Evolutionary conservation across 2,329 filamentous ascomycete species (phyloP), one percentile per base, ranked within the genome.

Genomic region (Lasiodiplodia hormozganensis): DNA sequence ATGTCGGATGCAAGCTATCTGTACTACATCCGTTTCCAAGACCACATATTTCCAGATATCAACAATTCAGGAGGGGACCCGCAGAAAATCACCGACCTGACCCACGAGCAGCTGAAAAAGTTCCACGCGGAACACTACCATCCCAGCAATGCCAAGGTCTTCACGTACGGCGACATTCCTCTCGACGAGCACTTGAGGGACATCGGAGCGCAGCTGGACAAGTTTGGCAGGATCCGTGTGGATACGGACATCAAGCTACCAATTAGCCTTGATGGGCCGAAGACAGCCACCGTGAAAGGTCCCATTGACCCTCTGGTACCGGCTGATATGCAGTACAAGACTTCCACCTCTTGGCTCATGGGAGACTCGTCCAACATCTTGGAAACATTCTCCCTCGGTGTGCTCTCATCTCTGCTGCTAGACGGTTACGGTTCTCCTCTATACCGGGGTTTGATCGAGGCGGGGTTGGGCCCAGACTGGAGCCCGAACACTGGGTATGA

Each of bases 61-160:
- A 92, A 99, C 82, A 98, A 99, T 82, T 98, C 95, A 1, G 96
- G 96, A 40, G 96, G 96, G 67, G 96, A 99, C 77, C 96, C 96
- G 0, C 91, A 96, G 76, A 96, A 95, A 80, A 99, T 99, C 74
- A 97, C 96, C 36, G 93, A 98, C 74, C 83, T 99, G 70, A 98
- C 94, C 0, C 94, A 97, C 80, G 89, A 95, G 74, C 92, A 97
- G 78, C 84, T 99, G 62, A 91, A 90, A 76, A 88, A 90, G 52
- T 99, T 97, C 79, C 96, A 98, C 72, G 90, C 90, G 53, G 89
- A 94, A 72, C 94, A 99, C 81, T 99, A 99, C 78, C 95, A 99
- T 79, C 96, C 96, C 0, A 98, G 94, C 82, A 99, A 99, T 80
- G 92, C 95, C 56, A 98, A 97, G 81, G 86, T 99, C 53, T 89